Percentiles rank a stretch among this genome's conserved stretches.
These are phyloP conservation scores for Telopea speciosissima DNA, from an alignment of 177 flowering plant species.

Conservation along the genomic window DNA sequence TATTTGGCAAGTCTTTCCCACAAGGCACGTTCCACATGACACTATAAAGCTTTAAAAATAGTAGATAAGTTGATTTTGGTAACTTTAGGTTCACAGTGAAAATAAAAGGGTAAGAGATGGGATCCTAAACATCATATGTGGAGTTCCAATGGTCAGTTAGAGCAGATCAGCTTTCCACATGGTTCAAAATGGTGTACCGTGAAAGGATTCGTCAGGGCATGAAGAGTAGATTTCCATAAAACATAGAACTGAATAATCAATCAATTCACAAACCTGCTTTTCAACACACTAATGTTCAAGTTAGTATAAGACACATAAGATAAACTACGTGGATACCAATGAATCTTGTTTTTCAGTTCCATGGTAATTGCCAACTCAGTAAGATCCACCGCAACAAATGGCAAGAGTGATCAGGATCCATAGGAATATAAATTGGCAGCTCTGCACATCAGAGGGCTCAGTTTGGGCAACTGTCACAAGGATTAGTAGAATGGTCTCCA, in stretches of 20 bases:
- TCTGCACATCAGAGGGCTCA: not conserved
- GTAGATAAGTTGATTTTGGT: too few relatives aligned
- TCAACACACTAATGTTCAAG: not conserved
- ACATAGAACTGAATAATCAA: not conserved
- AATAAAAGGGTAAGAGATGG: too few relatives aligned
- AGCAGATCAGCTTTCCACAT: too few relatives aligned
- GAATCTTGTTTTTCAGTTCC: not conserved
- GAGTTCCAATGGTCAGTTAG: too few relatives aligned
- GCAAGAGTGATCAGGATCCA: conserved; percentile 2
- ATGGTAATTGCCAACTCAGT: not conserved
- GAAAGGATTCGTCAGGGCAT: too few relatives aligned
- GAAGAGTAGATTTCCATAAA: too few relatives aligned
- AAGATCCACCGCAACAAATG: not conserved
- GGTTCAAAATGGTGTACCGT: not conserved
- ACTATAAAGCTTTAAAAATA: too few relatives aligned
- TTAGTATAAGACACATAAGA: not conserved
- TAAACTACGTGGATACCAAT: not conserved
- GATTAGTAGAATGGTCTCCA: not conserved
- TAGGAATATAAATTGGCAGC: not conserved
- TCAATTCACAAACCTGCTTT: not conserved
- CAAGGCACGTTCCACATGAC: too few relatives aligned
- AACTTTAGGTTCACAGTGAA: too few relatives aligned
- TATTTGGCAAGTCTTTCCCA: too few relatives aligned
- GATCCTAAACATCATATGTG: too few relatives aligned
- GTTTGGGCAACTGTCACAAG: not conserved